Conservation (phyloP, 192 early-diverging fungal genomes). For the Rhizophlyctis rosea region DNA sequence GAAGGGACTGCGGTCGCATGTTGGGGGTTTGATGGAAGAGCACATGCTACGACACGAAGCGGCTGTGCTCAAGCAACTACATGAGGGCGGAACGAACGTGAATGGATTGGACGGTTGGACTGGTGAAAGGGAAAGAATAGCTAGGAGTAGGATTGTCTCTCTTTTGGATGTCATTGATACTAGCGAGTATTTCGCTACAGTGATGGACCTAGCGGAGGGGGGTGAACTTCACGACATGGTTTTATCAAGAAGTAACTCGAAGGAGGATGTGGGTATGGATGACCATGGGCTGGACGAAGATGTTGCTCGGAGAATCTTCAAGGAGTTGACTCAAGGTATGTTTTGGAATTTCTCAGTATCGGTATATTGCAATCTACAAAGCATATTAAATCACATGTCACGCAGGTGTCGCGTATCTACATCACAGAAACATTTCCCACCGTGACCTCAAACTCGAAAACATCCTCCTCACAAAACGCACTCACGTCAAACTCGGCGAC, state of each 20-base stretch:
- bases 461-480: conserved; percentile 24
- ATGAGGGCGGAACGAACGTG: neutral
- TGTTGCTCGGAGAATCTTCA: neutral
- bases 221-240: neutral
- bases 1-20: neutral
- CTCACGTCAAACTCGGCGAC: conserved; percentile 62
- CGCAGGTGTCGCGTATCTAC: conserved; percentile 54
- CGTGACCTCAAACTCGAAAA: conserved; percentile 43
- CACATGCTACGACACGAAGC: neutral
- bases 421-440: conserved; percentile 47
- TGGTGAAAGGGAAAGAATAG: neutral
- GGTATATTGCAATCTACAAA: too few relatives aligned
- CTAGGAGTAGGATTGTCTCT: neutral
- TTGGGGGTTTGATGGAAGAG: neutral
- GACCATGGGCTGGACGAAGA: neutral
- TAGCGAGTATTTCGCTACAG: neutral
- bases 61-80: neutral
- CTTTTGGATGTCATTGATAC: neutral
- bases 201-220: neutral
- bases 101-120: neutral
- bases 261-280: neutral
- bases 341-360: too few relatives aligned
- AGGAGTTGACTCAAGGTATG: neutral
- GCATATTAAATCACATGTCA: too few relatives aligned
- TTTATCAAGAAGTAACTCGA: neutral